These are phyloP conservation scores for Monilinia polystroma DNA, from an alignment of 2,329 filamentous ascomycete genomes.

Conservation along the genomic window DNA sequence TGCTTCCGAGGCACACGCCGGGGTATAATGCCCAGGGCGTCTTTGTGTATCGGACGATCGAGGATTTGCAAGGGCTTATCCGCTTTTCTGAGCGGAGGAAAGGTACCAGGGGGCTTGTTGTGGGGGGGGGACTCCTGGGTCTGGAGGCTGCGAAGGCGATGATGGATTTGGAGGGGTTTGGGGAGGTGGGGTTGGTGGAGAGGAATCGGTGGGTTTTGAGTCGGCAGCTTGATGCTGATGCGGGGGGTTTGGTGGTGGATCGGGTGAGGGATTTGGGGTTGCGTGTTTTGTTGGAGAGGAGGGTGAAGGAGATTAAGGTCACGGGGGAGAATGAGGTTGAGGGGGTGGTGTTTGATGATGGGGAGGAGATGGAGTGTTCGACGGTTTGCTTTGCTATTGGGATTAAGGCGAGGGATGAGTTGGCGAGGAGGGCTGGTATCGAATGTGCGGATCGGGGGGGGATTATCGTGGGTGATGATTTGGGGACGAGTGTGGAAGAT, in stretches of 20 bases:
- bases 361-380: slow-evolving; percentile 71
- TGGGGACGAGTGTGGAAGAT: slow-evolving; percentile 68
- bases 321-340: slow-evolving; percentile 66
- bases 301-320: slow-evolving; percentile 70
- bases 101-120: slow-evolving; percentile 69
- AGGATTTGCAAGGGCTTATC: slow-evolving; percentile 76
- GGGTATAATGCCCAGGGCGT: slow-evolving; percentile 78
- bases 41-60: slow-evolving; percentile 86
- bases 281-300: slow-evolving; percentile 74
- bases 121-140: slow-evolving; percentile 81
- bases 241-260: slow-evolving; percentile 76
- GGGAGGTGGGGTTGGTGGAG: slow-evolving; percentile 75
- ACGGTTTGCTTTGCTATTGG: slow-evolving; percentile 90
- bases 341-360: slow-evolving; percentile 78
- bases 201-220: slow-evolving; percentile 80
- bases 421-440: slow-evolving; percentile 69
- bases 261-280: slow-evolving; percentile 77
- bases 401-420: slow-evolving; percentile 75
- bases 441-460: slow-evolving; percentile 71
- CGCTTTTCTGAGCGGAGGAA: slow-evolving; percentile 65
- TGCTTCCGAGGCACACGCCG: slow-evolving; percentile 66
- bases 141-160: slow-evolving; percentile 90
- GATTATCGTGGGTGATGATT: slow-evolving; percentile 57
- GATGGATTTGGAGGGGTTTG: slow-evolving; percentile 77
- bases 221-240: slow-evolving; percentile 78